Conservation (phyloP, 2,329 filamentous ascomycete species). For the Diaporthe citrichinensis region DNA sequence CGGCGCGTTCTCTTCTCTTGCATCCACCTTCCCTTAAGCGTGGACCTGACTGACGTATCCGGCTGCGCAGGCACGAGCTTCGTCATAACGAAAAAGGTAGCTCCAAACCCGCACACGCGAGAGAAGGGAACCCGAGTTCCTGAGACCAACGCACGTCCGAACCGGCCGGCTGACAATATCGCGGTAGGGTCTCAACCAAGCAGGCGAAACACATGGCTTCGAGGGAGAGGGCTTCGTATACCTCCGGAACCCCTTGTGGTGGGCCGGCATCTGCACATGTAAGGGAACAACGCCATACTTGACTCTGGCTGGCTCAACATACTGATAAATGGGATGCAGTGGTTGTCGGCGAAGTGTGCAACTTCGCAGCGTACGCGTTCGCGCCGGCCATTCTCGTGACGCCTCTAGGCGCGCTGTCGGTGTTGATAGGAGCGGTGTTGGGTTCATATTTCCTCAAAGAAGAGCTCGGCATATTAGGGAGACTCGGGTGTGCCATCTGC, state of each 20-base stretch:
- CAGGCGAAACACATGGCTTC: constrained; percentile 92
- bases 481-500: constrained; percentile 95
- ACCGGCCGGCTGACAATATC: constrained; percentile 26
- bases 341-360: constrained; percentile 93
- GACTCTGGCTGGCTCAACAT: not conserved
- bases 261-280: constrained; percentile 93
- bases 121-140: constrained; percentile 36
- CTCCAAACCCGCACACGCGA: constrained; percentile 41
- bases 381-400: constrained; percentile 99
- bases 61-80: constrained; percentile 84
- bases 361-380: constrained; percentile 98
- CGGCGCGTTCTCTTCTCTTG: constrained; percentile 45
- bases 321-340: constrained; percentile 66
- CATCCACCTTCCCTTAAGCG: not conserved
- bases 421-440: constrained; percentile 93
- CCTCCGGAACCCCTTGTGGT: constrained; percentile 95
- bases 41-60: constrained; percentile 44
- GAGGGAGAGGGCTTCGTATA: constrained; percentile 97
- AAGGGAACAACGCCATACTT: constrained; percentile 54
- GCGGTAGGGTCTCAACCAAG: constrained; percentile 85
- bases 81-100: constrained; percentile 98
- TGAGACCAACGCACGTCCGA: constrained; percentile 8
- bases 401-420: constrained; percentile 91
- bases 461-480: constrained; percentile 89
- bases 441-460: constrained; percentile 96